A percentile compares a stretch with the other conserved stretches of the same genome.
phyloP scores from a whole-genome alignment of 768 basidiomycete genomes.

The Phanerochaete sordida region DNA sequence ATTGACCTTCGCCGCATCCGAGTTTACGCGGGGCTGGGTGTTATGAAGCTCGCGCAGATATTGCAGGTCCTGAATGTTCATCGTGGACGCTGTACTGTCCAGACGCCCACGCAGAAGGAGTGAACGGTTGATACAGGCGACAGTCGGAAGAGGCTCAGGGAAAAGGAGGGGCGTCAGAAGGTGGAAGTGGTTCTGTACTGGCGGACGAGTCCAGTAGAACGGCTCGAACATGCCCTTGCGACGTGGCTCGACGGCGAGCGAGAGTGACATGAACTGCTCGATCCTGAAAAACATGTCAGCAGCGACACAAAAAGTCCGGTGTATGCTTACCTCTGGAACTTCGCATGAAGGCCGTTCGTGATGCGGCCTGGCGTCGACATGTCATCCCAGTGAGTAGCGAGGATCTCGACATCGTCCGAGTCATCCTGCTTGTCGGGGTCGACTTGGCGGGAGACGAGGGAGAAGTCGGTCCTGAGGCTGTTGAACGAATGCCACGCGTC shows the following conservation, averaged over 20 bases:
- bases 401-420: slow-evolving; percentile 37
- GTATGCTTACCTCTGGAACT: slow-evolving; percentile 60
- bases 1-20: slow-evolving; percentile 13
- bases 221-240: slow-evolving; percentile 75
- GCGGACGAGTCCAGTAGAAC: slow-evolving; percentile 61
- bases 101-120: slow-evolving; percentile 63
- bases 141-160: slow-evolving; percentile 65
- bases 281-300: slow-evolving; percentile 36
- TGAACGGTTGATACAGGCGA: slow-evolving; percentile 65
- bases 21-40: slow-evolving; percentile 3
- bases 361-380: slow-evolving; percentile 35
- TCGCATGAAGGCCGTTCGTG: slow-evolving; percentile 42
- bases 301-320: slow-evolving; percentile 1
- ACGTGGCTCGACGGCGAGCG: slow-evolving; percentile 70
- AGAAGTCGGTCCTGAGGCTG: slow-evolving; percentile 44
- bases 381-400: slow-evolving; percentile 58
- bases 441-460: slow-evolving; percentile 44
- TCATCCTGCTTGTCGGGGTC: slow-evolving; percentile 24
- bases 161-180: slow-evolving; percentile 68
- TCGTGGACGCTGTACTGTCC: slow-evolving; percentile 51
- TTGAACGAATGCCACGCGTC: slow-evolving; percentile 49
- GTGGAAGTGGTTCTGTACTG: slow-evolving; percentile 35
- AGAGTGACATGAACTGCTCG: slow-evolving; percentile 77
- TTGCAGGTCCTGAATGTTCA: slow-evolving; percentile 55
- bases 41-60: slow-evolving; percentile 53